Evolutionary conservation across 345 rosid genomes (phyloP).

Genomic region (Arabidopsis suecica): DNA sequence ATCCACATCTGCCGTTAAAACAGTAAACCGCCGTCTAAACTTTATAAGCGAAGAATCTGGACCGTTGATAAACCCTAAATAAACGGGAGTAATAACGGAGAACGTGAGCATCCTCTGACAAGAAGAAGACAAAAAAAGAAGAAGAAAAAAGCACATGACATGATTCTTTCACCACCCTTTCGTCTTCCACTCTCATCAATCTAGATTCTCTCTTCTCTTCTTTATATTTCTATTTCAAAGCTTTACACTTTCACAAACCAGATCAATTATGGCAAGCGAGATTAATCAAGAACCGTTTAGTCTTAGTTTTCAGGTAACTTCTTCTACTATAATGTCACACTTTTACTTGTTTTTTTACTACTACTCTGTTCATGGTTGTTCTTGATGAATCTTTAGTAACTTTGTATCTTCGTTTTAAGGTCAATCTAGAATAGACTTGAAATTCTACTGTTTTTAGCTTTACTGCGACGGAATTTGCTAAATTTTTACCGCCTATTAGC

Average conservation of each 20-base stretch:
- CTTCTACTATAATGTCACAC: neutral
- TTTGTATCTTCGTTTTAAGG: neutral
- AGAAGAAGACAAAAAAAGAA: constrained; percentile 38
- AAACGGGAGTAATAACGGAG: constrained; percentile 48
- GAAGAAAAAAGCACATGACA: constrained; percentile 39
- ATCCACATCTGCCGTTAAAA: constrained; percentile 36
- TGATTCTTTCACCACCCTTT: constrained; percentile 44
- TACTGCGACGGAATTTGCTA: neutral
- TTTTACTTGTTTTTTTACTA: constrained; percentile 15
- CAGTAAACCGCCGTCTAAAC: constrained; percentile 40
- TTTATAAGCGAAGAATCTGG: constrained; percentile 18
- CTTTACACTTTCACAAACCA: neutral
- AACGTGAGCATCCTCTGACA: constrained; percentile 40
- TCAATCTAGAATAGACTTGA: neutral
- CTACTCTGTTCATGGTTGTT: constrained; percentile 10
- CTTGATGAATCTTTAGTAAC: neutral
- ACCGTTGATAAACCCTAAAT: constrained; percentile 43
- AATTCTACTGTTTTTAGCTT: constrained; percentile 2
- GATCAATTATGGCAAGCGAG: constrained; percentile 59
- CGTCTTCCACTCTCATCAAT: constrained; percentile 35
- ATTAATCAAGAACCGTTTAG: constrained; percentile 66
- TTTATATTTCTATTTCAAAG: neutral
- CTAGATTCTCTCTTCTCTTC: constrained; percentile 27
- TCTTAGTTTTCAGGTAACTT: constrained; percentile 64
- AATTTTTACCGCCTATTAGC: neutral